These are phyloP conservation scores for Daedaleopsis nitida DNA, from an alignment of 768 basidiomycete species.

Conservation along the genomic window DNA sequence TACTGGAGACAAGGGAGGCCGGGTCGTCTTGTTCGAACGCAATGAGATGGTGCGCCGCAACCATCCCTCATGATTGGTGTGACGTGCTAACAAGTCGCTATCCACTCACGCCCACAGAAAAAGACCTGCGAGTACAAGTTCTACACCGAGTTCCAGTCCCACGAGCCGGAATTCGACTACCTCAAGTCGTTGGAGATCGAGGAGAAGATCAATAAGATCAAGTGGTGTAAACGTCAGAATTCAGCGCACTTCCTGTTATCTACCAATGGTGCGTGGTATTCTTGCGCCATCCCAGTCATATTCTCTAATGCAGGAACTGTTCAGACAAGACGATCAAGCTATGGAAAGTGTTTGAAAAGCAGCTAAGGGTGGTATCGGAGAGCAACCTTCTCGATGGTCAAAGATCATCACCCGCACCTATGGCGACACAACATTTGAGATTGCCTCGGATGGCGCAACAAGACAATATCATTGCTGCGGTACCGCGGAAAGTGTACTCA, in stretches of 20 bases:
- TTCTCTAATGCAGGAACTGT: background rate
- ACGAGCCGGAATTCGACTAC: slow-evolving; percentile 99
- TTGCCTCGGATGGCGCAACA: slow-evolving; percentile 92
- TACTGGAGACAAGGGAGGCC: slow-evolving; percentile 98
- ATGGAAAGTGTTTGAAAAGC: slow-evolving; percentile 99
- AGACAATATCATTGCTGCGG: slow-evolving; percentile 98
- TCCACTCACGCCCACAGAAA: slow-evolving; percentile 59
- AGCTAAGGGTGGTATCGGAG: slow-evolving; percentile 92
- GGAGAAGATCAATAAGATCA: slow-evolving; percentile 99
- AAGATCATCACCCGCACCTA: slow-evolving; percentile 66
- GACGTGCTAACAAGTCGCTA: slow-evolving; percentile 13
- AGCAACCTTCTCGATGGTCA: slow-evolving; percentile 90
- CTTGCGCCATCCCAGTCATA: background rate
- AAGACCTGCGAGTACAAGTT: slow-evolving; percentile 99
- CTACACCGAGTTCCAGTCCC: slow-evolving; percentile 99
- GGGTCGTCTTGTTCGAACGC: slow-evolving; percentile 97
- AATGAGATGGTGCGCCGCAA: slow-evolving; percentile 82
- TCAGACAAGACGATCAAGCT: slow-evolving; percentile 99
- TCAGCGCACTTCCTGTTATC: slow-evolving; percentile 95
- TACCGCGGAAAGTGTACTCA: slow-evolving; percentile 97
- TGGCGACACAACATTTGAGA: slow-evolving; percentile 60
- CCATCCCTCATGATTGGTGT: slow-evolving; percentile 3
- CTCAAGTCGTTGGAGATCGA: slow-evolving; percentile 99
- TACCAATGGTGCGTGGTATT: slow-evolving; percentile 80
- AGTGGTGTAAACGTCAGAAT: slow-evolving; percentile 99